These are phyloP conservation scores for Neurospora sp. DNA, from an alignment of 2,329 filamentous ascomycete genomes.

Conservation along the genomic window DNA sequence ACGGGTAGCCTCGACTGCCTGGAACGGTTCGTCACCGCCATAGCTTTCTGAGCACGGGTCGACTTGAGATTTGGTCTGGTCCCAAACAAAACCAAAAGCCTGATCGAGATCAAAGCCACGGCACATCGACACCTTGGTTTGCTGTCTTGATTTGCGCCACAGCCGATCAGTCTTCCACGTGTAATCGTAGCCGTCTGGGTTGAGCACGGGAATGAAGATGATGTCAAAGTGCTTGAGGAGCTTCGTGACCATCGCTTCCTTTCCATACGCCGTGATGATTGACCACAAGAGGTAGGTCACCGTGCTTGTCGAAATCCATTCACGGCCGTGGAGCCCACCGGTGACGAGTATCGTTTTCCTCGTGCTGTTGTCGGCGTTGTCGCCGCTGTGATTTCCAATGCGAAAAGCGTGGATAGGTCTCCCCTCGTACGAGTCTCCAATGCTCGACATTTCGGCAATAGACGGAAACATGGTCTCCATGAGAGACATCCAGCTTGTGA, in stretches of 20 bases:
- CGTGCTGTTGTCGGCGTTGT: slow-evolving; percentile 22
- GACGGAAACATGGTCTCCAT: slow-evolving; percentile 83
- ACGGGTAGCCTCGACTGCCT: slow-evolving; percentile 65
- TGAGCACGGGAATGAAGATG: slow-evolving; percentile 77
- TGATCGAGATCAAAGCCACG: slow-evolving; percentile 83
- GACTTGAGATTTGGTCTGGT: slow-evolving; percentile 50
- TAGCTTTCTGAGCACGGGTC: slow-evolving; percentile 92
- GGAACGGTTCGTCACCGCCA: slow-evolving; percentile 72
- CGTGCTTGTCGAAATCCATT: slow-evolving; percentile 92
- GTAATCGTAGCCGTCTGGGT: slow-evolving; percentile 91
- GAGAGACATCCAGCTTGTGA: slow-evolving; percentile 84
- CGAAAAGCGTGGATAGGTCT: slow-evolving; percentile 76
- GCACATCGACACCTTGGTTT: slow-evolving; percentile 73
- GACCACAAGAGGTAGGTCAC: slow-evolving; percentile 87
- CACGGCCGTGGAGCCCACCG: slow-evolving; percentile 83
- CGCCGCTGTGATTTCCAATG: slow-evolving; percentile 42
- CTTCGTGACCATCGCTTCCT: slow-evolving; percentile 59
- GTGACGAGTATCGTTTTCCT: slow-evolving; percentile 41
- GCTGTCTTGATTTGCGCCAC: slow-evolving; percentile 90
- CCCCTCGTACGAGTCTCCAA: slow-evolving; percentile 83
- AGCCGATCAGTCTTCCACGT: slow-evolving; percentile 85
- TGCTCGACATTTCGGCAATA: slow-evolving; percentile 60
- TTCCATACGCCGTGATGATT: slow-evolving; percentile 73
- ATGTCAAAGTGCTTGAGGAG: slow-evolving; percentile 79
- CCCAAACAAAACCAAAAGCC: slow-evolving; percentile 78